These are phyloP conservation scores for Ettlia oleoabundans DNA, from an alignment of 139 green algal species.

Conservation along the genomic window DNA sequence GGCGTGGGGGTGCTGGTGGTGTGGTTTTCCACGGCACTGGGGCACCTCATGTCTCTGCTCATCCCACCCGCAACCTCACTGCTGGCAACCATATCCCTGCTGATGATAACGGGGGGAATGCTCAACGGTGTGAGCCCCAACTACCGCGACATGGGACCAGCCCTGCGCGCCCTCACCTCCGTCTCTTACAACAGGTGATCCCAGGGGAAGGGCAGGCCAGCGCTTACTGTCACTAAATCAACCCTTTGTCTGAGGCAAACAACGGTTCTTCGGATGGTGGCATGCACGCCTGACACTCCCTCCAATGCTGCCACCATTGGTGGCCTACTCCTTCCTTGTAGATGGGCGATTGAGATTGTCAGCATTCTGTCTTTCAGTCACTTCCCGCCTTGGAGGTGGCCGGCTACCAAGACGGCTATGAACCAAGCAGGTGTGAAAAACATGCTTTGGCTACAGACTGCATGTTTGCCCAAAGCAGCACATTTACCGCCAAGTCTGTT, in stretches of 20 bases:
- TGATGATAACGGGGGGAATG: slow-evolving; percentile 53
- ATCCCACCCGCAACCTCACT: slow-evolving; percentile 50
- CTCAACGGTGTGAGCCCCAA: slow-evolving; percentile 60
- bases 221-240: too few relatives aligned
- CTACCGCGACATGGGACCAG: slow-evolving; percentile 36
- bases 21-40: slow-evolving; percentile 45
- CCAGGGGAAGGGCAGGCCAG: too few relatives aligned
- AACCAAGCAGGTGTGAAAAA: slow-evolving; percentile 15
- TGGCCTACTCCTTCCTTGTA: too few relatives aligned
- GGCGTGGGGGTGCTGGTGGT: slow-evolving; percentile 50
- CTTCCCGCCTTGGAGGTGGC: slow-evolving; percentile 39
- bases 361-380: slow-evolving; percentile 19
- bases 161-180: slow-evolving; percentile 46
- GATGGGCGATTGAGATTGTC: slow-evolving; percentile 41
- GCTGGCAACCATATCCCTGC: slow-evolving; percentile 50
- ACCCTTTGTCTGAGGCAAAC: too few relatives aligned
- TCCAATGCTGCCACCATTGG: too few relatives aligned
- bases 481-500: too few relatives aligned
- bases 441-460: too few relatives aligned
- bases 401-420: slow-evolving; percentile 31
- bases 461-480: too few relatives aligned
- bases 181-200: slow-evolving; percentile 43
- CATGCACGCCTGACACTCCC: too few relatives aligned
- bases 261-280: too few relatives aligned
- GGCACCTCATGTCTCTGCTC: slow-evolving; percentile 37